Evolutionary conservation across 2,329 filamentous ascomycete genomes (phyloP).

Genomic region (Diaporthe sp.): DNA sequence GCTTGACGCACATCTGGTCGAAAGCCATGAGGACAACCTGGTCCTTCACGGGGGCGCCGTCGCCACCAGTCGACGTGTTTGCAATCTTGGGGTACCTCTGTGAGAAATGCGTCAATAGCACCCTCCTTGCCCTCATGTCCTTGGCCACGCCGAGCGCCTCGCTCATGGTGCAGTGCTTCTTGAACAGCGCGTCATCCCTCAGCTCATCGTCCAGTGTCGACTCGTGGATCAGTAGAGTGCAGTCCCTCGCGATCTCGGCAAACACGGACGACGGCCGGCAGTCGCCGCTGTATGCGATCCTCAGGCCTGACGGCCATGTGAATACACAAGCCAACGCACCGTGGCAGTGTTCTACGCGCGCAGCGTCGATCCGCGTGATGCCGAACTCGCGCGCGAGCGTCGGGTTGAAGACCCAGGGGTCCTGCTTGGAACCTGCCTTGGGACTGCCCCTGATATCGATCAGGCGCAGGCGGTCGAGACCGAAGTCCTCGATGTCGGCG

Average conservation of each 20-base stretch:
- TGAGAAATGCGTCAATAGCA: slow-evolving; percentile 93
- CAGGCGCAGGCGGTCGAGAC: slow-evolving; percentile 65
- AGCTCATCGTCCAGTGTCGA: slow-evolving; percentile 95
- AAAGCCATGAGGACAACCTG: slow-evolving; percentile 79
- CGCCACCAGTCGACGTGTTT: slow-evolving; percentile 35
- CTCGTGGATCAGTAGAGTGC: slow-evolving; percentile 92
- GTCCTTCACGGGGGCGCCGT: slow-evolving; percentile 46
- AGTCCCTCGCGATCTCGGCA: slow-evolving; percentile 74
- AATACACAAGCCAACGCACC: slow-evolving; percentile 81
- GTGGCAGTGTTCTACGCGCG: slow-evolving; percentile 81
- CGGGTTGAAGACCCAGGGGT: slow-evolving; percentile 46
- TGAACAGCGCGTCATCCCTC: slow-evolving; percentile 79
- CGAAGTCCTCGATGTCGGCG: slow-evolving; percentile 79
- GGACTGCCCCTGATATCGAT: slow-evolving; percentile 36
- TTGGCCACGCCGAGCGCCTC: slow-evolving; percentile 85
- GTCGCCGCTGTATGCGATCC: slow-evolving; percentile 93
- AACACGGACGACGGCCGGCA: slow-evolving; percentile 83
- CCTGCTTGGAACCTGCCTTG: slow-evolving; percentile 27
- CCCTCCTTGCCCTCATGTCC: slow-evolving; percentile 81
- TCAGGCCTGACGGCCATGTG: slow-evolving; percentile 82
- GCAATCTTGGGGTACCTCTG: slow-evolving; percentile 87
- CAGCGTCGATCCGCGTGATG: slow-evolving; percentile 73
- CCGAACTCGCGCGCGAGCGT: slow-evolving; percentile 58
- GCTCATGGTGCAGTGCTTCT: slow-evolving; percentile 89
- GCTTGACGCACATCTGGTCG: slow-evolving; percentile 80